These are phyloP conservation scores for Bidens hawaiensis DNA, from an alignment of 140 eudicot species.

Conservation along the genomic window DNA sequence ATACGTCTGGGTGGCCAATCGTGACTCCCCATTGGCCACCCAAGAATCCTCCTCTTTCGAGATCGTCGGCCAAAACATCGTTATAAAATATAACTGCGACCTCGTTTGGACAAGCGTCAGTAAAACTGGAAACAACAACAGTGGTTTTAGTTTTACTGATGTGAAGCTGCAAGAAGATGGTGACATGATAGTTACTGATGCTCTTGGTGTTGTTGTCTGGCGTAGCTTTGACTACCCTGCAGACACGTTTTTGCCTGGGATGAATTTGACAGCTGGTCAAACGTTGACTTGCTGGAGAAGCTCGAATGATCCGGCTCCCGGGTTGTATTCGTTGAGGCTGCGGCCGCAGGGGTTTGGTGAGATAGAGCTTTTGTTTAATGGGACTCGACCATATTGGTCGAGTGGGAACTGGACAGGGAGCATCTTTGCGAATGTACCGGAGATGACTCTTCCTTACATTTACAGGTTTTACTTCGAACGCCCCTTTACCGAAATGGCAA, in stretches of 20 bases:
- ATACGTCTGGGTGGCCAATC: slow-evolving; percentile 86
- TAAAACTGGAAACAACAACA: background rate
- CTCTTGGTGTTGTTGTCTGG: slow-evolving; percentile 45
- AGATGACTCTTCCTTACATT: slow-evolving; percentile 72
- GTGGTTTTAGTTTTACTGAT: slow-evolving; percentile 6
- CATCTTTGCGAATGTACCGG: slow-evolving; percentile 65
- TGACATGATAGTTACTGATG: slow-evolving; percentile 38
- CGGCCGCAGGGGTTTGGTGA: slow-evolving; percentile 74
- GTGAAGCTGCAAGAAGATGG: slow-evolving; percentile 64
- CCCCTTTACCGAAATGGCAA: slow-evolving; percentile 65
- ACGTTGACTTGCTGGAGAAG: slow-evolving; percentile 67
- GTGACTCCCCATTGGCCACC: slow-evolving; percentile 43
- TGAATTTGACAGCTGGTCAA: slow-evolving; percentile 58
- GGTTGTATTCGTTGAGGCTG: slow-evolving; percentile 67
- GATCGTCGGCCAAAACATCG: slow-evolving; percentile 39
- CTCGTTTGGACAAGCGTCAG: slow-evolving; percentile 46
- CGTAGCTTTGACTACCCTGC: slow-evolving; percentile 69
- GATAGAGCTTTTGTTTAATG: slow-evolving; percentile 46
- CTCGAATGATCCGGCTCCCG: slow-evolving; percentile 64
- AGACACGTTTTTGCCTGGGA: slow-evolving; percentile 90
- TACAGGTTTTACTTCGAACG: slow-evolving; percentile 53
- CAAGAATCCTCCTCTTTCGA: slow-evolving; percentile 30
- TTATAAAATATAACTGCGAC: slow-evolving; percentile 30
- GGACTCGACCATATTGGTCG: slow-evolving; percentile 45
- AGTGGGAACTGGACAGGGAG: slow-evolving; percentile 76